A percentile compares a stretch with the other conserved stretches of the same genome.
These are phyloP conservation scores for Phialophora verrucosa DNA, from an alignment of 2,329 filamentous ascomycete genomes.

Conservation along the genomic window DNA sequence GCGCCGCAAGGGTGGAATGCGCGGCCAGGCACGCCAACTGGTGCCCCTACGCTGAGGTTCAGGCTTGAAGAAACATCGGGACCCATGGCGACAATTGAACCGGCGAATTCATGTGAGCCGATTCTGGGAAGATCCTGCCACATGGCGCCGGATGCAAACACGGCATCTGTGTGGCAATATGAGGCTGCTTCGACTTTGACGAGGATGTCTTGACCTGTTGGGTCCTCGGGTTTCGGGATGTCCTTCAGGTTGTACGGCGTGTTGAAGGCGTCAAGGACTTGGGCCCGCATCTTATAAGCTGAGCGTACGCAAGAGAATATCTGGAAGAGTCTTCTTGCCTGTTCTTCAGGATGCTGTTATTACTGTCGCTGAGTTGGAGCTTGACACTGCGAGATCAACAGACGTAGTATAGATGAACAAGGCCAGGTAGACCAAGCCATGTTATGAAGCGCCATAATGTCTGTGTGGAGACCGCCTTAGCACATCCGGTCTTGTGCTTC, in stretches of 20 bases:
- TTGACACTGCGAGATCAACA: no score
- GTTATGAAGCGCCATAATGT: background rate
- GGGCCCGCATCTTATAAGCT: slow-evolving; percentile 25
- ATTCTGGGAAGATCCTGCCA: slow-evolving; percentile 49
- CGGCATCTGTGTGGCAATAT: slow-evolving; percentile 53
- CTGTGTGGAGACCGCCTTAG: background rate
- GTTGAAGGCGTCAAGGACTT: slow-evolving; percentile 32
- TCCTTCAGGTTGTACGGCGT: slow-evolving; percentile 27
- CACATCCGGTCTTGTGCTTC: background rate
- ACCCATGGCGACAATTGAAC: slow-evolving; percentile 46
- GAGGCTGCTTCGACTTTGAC: slow-evolving; percentile 51
- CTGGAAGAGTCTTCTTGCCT: no score
- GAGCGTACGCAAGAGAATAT: no score
- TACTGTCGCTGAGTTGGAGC: no score
- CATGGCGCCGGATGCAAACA: slow-evolving; percentile 47
- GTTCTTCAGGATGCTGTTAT: no score
- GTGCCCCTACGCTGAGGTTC: slow-evolving; percentile 10
- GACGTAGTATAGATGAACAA: no score
- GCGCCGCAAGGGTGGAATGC: slow-evolving; percentile 19
- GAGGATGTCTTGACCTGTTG: slow-evolving; percentile 12
- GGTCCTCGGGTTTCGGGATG: background rate
- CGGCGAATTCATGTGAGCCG: slow-evolving; percentile 54
- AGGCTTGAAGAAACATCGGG: slow-evolving; percentile 3
- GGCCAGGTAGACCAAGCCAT: no score
- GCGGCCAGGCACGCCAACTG: slow-evolving; percentile 24